A percentile compares a stretch with the other conserved stretches of the same genome.
These are phyloP conservation scores for Gyrodon lividus DNA, from an alignment of 768 basidiomycete genomes.

Conservation along the genomic window DNA sequence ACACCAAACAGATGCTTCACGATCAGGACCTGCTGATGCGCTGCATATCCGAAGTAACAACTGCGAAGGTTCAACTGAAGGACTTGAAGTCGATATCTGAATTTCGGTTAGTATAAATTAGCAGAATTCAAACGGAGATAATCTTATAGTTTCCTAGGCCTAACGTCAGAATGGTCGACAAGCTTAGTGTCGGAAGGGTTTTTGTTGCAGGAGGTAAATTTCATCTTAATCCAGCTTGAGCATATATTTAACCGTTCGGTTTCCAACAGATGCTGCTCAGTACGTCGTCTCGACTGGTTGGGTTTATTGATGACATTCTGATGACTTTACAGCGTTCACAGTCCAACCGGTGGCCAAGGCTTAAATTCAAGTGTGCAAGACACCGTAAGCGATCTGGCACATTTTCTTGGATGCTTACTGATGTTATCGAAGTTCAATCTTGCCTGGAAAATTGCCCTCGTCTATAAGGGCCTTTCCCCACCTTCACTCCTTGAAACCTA, in stretches of 20 bases:
- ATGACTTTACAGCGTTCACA: constrained; percentile 15
- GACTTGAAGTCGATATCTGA: constrained; percentile 23
- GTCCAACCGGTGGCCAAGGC: constrained; percentile 25
- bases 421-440: constrained; percentile 34
- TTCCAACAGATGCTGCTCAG: constrained; percentile 25
- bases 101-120: constrained; percentile 16
- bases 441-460: constrained; percentile 42
- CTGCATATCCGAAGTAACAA: constrained; percentile 17
- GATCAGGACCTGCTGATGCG: constrained; percentile 19
- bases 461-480: constrained; percentile 32
- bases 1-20: constrained; percentile 15
- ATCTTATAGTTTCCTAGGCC: neutral
- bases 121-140: neutral
- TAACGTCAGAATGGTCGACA: constrained; percentile 16
- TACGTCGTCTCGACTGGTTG: neutral
- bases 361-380: constrained; percentile 26
- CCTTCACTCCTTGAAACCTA: constrained; percentile 38
- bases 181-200: constrained; percentile 12
- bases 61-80: constrained; percentile 26
- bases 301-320: neutral
- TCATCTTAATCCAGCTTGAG: neutral
- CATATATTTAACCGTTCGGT: neutral
- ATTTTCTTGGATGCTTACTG: neutral
- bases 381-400: constrained; percentile 16
- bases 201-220: constrained; percentile 12